Evolutionary conservation across 208 protist species (phyloP).

Genomic region (Trypanosoma vivax): DNA sequence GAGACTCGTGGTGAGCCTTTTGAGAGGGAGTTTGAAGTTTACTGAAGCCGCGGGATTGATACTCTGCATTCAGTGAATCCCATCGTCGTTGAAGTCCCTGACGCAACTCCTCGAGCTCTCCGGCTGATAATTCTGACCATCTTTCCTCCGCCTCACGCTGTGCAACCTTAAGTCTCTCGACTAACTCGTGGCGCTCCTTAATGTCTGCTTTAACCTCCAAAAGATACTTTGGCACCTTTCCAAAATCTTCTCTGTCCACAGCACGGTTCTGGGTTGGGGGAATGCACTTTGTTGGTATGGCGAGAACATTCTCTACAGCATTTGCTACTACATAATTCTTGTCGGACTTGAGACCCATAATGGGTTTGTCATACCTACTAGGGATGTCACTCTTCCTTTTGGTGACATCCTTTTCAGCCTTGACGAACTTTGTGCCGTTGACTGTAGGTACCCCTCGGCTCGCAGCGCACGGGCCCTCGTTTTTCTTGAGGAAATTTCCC

Average conservation of each 20-base stretch:
- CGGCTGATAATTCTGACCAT: slow-evolving; percentile 67
- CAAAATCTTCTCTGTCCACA: slow-evolving; percentile 76
- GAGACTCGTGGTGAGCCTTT: slow-evolving; percentile 61
- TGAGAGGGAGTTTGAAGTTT: slow-evolving; percentile 88
- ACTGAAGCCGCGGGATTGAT: slow-evolving; percentile 90
- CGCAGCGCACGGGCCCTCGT: slow-evolving; percentile 59
- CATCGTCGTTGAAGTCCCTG: slow-evolving; percentile 86
- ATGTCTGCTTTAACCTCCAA: slow-evolving; percentile 87
- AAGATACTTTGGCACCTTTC: slow-evolving; percentile 88
- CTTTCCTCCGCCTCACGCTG: slow-evolving; percentile 48
- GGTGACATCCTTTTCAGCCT: slow-evolving; percentile 44
- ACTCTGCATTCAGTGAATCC: slow-evolving; percentile 87
- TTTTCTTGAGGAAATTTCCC: slow-evolving; percentile 70
- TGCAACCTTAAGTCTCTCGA: slow-evolving; percentile 31
- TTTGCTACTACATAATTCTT: slow-evolving; percentile 94
- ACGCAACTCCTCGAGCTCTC: slow-evolving; percentile 76
- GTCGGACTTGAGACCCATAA: slow-evolving; percentile 90
- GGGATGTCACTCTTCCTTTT: slow-evolving; percentile 72
- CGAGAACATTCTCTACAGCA: slow-evolving; percentile 90
- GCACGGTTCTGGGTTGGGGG: slow-evolving; percentile 38
- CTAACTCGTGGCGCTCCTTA: slow-evolving; percentile 44
- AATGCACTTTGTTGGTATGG: slow-evolving; percentile 67
- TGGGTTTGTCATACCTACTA: slow-evolving; percentile 72
- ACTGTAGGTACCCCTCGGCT: slow-evolving; percentile 74
- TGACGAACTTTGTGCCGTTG: slow-evolving; percentile 61